Conservation (phyloP, 2,329 filamentous ascomycete species). For the Colletotrichum lentis region DNA sequence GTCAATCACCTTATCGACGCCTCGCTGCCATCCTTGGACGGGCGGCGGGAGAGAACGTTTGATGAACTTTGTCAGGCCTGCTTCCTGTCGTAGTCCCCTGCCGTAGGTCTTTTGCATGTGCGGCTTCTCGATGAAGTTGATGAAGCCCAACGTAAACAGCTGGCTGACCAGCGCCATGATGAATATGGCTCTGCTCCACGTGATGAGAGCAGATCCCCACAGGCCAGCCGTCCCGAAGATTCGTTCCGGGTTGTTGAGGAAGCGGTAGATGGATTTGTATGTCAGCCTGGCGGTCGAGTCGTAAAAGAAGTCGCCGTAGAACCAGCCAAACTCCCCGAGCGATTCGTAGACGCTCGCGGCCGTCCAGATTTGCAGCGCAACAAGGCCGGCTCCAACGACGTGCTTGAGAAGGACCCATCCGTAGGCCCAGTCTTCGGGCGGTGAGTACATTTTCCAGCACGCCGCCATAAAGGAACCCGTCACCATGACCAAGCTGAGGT, state of each 20-base stretch:
- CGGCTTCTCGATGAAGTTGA: slow-evolving; percentile 91
- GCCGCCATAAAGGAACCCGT: slow-evolving; percentile 89
- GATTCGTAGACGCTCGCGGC: slow-evolving; percentile 93
- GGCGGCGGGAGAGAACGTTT: slow-evolving; percentile 85
- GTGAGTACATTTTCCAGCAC: slow-evolving; percentile 93
- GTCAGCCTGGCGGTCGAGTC: slow-evolving; percentile 87
- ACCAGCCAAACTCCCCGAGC: slow-evolving; percentile 97
- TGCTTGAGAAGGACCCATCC: slow-evolving; percentile 88
- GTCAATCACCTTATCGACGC: slow-evolving; percentile 85
- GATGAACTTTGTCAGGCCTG: slow-evolving; percentile 90
- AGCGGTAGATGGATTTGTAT: slow-evolving; percentile 97
- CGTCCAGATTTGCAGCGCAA: slow-evolving; percentile 92
- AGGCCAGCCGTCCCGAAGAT: slow-evolving; percentile 93
- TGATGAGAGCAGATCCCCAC: slow-evolving; percentile 94
- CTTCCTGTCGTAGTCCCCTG: slow-evolving; percentile 80
- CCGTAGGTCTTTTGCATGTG: slow-evolving; percentile 99
- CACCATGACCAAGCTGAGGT: slow-evolving; percentile 89
- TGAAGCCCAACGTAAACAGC: slow-evolving; percentile 83
- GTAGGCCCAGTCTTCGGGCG: slow-evolving; percentile 87
- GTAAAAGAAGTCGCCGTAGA: slow-evolving; percentile 99
- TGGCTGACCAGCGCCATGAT: slow-evolving; percentile 87
- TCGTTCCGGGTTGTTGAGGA: slow-evolving; percentile 96
- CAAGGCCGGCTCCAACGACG: slow-evolving; percentile 80
- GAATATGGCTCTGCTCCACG: slow-evolving; percentile 86
- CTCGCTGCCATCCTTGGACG: slow-evolving; percentile 83